Percentiles rank a stretch among this genome's conserved stretches.
These are phyloP conservation scores for Puccinia triticina DNA, from an alignment of 1,284 basidiomycete genomes.

Conservation along the genomic window DNA sequence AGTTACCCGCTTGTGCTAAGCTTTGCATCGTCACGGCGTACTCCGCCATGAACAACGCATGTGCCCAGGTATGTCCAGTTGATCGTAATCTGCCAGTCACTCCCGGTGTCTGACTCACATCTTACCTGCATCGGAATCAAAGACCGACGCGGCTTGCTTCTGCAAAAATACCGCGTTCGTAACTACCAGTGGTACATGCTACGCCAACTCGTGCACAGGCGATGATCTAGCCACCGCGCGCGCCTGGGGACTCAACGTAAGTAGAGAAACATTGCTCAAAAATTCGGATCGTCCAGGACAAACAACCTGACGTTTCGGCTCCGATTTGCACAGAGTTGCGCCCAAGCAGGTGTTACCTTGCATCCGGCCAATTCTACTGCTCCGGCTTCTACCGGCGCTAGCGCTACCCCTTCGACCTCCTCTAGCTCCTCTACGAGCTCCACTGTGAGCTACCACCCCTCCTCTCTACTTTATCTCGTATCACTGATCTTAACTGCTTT, in stretches of 20 bases:
- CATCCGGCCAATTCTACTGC: neutral
- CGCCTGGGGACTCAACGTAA: slow-evolving; percentile 27
- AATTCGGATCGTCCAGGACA: neutral
- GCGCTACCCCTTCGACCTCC: neutral
- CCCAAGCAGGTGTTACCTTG: slow-evolving; percentile 8
- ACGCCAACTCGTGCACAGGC: neutral
- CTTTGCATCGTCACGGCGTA: slow-evolving; percentile 25
- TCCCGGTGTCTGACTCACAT: neutral
- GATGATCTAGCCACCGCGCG: neutral
- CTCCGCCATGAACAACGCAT: slow-evolving; percentile 16
- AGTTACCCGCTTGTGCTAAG: slow-evolving; percentile 15
- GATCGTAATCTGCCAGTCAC: neutral
- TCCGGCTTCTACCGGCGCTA: neutral
- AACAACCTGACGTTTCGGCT: neutral
- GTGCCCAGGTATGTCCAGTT: slow-evolving; percentile 17
- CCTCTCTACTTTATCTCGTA: neutral
- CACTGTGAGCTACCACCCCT: neutral
- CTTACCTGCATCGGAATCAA: neutral
- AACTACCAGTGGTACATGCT: neutral
- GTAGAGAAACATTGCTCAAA: neutral
- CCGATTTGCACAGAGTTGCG: neutral
- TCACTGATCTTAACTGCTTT: neutral
- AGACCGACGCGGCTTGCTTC: slow-evolving; percentile 33
- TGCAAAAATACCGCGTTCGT: slow-evolving; percentile 20
- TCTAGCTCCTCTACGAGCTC: neutral